Evolutionary conservation across 129 eudicot genomes (phyloP).

Genomic region (Flaveria ramosissima): DNA sequence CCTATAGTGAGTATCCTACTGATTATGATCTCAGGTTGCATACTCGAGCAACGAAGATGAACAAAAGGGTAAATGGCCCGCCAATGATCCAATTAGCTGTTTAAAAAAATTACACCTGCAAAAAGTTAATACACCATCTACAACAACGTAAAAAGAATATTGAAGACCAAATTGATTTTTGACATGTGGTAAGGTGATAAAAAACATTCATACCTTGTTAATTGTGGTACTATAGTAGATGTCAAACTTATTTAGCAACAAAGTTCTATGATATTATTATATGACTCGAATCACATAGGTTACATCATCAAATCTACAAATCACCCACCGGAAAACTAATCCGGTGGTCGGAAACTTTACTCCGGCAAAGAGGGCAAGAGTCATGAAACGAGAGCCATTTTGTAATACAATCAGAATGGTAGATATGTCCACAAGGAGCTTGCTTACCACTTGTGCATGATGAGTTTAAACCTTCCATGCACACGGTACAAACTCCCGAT

Average conservation of each 20-base stretch:
- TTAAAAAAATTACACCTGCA: too few relatives aligned
- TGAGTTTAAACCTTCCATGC: slow-evolving; percentile 47
- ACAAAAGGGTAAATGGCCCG: too few relatives aligned
- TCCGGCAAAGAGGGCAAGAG: slow-evolving; percentile 75
- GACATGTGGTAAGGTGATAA: too few relatives aligned
- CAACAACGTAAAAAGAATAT: too few relatives aligned
- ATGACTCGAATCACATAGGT: slow-evolving; percentile 10
- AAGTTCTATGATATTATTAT: slow-evolving; percentile 2
- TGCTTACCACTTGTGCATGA: slow-evolving; percentile 26
- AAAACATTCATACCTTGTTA: too few relatives aligned
- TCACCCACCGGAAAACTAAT: slow-evolving; percentile 2
- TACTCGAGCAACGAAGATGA: too few relatives aligned
- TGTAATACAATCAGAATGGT: slow-evolving; percentile 51
- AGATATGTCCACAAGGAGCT: slow-evolving; percentile 60
- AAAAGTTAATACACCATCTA: too few relatives aligned
- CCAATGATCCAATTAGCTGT: too few relatives aligned
- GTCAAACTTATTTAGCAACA: not conserved
- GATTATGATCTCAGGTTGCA: too few relatives aligned
- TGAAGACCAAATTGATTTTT: too few relatives aligned
- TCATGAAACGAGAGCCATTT: slow-evolving; percentile 50
- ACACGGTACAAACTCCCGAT: slow-evolving; percentile 36
- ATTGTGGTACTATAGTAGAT: too few relatives aligned
- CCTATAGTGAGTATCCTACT: too few relatives aligned
- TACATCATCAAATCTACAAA: slow-evolving; percentile 8
- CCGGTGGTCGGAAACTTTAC: slow-evolving; percentile 33